These are phyloP conservation scores for Cyberlindnera xishuangbannaensis DNA, from an alignment of 805 yeast genomes.

Conservation along the genomic window DNA sequence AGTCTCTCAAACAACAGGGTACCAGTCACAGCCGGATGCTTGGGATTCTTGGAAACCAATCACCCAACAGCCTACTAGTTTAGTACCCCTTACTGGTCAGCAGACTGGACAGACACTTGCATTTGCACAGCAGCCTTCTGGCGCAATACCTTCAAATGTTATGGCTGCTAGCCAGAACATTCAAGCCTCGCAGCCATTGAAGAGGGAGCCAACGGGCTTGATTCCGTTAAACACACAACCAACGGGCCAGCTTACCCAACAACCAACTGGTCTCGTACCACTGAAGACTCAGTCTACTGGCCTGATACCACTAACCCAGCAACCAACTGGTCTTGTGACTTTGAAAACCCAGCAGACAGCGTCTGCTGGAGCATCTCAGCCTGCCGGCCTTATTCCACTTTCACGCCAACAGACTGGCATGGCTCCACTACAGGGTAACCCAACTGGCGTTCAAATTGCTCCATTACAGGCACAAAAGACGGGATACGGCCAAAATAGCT, in stretches of 20 bases:
- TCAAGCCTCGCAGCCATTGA: conserved; percentile 64
- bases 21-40: conserved; percentile 14
- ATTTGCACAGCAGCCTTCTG: conserved; percentile 54
- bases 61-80: conserved; percentile 9
- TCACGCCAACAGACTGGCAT: conserved; percentile 60
- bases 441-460: conserved; percentile 11
- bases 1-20: conserved; percentile 4
- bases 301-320: conserved; percentile 34
- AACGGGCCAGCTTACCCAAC: conserved; percentile 18
- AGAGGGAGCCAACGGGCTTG: conserved; percentile 33
- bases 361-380: conserved; percentile 34
- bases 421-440: conserved; percentile 20
- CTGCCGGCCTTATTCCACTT: conserved; percentile 51
- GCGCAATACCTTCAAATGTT: conserved; percentile 26
- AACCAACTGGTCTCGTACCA: conserved; percentile 11
- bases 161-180: conserved; percentile 21
- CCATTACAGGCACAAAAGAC: conserved; percentile 39
- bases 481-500: conserved; percentile 38
- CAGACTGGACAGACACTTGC: conserved; percentile 28
- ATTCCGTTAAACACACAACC: conserved; percentile 20
- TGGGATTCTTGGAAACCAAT: no score
- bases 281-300: conserved; percentile 31
- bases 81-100: conserved; percentile 21
- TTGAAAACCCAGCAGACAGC: conserved; percentile 25
- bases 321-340: conserved; percentile 47